phyloP scores from a whole-genome alignment of 306 rosid species.

The Leucaena leucocephala region DNA sequence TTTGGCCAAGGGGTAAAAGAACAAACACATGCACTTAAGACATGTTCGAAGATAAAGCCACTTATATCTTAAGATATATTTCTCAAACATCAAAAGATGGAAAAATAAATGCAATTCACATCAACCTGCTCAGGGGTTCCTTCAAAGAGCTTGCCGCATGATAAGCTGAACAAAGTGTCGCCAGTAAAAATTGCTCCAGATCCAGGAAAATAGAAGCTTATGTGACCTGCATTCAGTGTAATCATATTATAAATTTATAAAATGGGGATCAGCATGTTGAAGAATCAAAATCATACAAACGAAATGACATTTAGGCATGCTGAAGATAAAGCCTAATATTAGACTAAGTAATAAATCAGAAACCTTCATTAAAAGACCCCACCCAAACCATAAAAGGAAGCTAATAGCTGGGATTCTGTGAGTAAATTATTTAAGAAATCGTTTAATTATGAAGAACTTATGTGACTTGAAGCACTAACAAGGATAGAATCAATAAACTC shows the following conservation, averaged over 20 bases:
- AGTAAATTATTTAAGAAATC: neutral
- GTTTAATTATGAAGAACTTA: constrained; percentile 9
- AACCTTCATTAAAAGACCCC: neutral
- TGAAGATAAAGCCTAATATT: constrained; percentile 4
- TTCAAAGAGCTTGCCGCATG: constrained; percentile 95
- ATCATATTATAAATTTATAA: constrained; percentile 22
- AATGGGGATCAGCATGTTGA: constrained; percentile 1
- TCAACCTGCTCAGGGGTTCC: constrained; percentile 91
- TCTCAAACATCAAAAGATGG: constrained; percentile 24
- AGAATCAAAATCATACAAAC: constrained; percentile 22
- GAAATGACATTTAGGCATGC: neutral
- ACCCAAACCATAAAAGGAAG: constrained; percentile 9
- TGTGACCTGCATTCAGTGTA: constrained; percentile 65
- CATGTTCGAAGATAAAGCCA: constrained; percentile 6
- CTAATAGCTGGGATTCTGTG: neutral
- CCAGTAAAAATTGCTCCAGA: constrained; percentile 89
- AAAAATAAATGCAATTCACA: constrained; percentile 35
- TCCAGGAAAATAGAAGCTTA: constrained; percentile 92
- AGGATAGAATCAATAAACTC: constrained; percentile 1
- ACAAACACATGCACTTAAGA: constrained; percentile 2
- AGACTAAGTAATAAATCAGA: neutral
- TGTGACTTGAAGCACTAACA: constrained; percentile 7
- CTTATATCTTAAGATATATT: constrained; percentile 20
- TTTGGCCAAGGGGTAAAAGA: constrained; percentile 13
- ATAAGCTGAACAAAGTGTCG: constrained; percentile 93